A percentile compares a stretch with the other conserved stretches of the same genome.
phyloP scores from a whole-genome alignment of 1,284 basidiomycete genomes.

The Ganoderma sp. region DNA sequence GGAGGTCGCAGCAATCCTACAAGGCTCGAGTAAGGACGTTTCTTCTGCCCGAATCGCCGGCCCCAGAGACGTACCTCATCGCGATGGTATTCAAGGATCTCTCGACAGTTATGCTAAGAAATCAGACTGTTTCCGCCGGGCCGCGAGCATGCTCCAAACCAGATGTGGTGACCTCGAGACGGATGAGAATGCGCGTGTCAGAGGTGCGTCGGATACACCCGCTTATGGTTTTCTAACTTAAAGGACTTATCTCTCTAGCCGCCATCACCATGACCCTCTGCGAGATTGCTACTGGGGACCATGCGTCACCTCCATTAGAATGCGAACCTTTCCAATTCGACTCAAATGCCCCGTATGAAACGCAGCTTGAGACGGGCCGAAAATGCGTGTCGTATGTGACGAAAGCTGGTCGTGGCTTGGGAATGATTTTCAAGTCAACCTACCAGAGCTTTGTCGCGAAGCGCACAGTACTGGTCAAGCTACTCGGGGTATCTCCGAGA shows the following conservation, averaged over 20 bases:
- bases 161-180: slow-evolving; percentile 64
- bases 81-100: slow-evolving; percentile 21
- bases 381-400: slow-evolving; percentile 38
- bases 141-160: slow-evolving; percentile 51
- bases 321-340: slow-evolving; percentile 51
- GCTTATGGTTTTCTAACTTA: not conserved
- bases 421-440: not conserved
- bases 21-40: slow-evolving; percentile 22
- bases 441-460: slow-evolving; percentile 69
- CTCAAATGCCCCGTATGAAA: not conserved
- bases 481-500: slow-evolving; percentile 82
- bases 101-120: slow-evolving; percentile 40
- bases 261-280: slow-evolving; percentile 80
- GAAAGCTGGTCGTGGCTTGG: slow-evolving; percentile 9
- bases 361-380: slow-evolving; percentile 18
- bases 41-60: not conserved
- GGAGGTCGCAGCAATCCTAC: slow-evolving; percentile 22
- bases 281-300: slow-evolving; percentile 71
- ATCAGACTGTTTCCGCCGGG: slow-evolving; percentile 69
- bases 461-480: slow-evolving; percentile 82
- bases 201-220: slow-evolving; percentile 41
- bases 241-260: slow-evolving; percentile 46
- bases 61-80: not conserved
- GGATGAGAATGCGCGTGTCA: slow-evolving; percentile 63
- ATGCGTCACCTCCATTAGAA: slow-evolving; percentile 70